phyloP scores from a whole-genome alignment of 2,329 filamentous ascomycete species.

The Fusarium chaquense region DNA sequence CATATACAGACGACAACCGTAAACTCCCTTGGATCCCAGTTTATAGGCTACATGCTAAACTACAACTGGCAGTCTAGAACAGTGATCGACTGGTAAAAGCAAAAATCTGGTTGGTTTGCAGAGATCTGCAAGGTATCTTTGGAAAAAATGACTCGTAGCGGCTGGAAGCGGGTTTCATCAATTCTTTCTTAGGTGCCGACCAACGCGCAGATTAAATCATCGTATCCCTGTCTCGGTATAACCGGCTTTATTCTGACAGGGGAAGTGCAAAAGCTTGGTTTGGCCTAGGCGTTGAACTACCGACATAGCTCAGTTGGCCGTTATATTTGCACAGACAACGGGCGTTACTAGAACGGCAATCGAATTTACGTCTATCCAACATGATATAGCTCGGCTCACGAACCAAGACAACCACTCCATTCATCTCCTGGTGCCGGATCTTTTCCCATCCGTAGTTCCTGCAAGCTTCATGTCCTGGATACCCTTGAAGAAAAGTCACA shows the following conservation, averaged over 20 bases:
- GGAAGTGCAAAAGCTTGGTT: not conserved
- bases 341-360: not conserved
- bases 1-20: not conserved
- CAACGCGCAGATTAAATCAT: not conserved
- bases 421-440: not conserved
- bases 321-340: constrained; percentile 8
- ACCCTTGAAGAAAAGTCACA: not conserved
- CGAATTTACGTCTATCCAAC: not conserved
- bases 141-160: constrained; percentile 2
- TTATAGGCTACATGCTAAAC: not conserved
- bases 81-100: not conserved
- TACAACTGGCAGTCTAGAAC: not conserved
- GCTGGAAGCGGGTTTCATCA: not conserved
- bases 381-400: not conserved
- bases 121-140: not conserved
- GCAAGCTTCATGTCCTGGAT: not conserved
- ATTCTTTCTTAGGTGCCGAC: not conserved
- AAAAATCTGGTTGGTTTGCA: not conserved
- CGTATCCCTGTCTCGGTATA: not conserved
- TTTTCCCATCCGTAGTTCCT: not conserved
- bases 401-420: not conserved
- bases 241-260: not conserved
- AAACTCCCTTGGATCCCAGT: not conserved
- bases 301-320: not conserved
- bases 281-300: not conserved